Conservation (phyloP, 2,329 filamentous ascomycete genomes). For the Pseudocercospora macadamiae region DNA sequence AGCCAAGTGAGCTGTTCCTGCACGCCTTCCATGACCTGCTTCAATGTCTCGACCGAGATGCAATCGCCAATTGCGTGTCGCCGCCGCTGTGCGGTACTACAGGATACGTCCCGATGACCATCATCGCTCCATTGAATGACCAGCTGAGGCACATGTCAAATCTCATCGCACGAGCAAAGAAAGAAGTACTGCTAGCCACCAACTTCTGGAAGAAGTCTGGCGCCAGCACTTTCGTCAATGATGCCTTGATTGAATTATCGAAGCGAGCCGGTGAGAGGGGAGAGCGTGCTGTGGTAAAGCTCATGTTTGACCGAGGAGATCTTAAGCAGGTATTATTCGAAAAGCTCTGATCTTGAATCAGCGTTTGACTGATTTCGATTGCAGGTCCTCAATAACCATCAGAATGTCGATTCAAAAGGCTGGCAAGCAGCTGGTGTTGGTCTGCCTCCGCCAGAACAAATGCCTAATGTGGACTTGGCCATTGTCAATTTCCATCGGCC, state of each 20-base stretch:
- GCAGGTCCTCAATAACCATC: slow-evolving; percentile 64
- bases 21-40: slow-evolving; percentile 69
- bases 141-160: slow-evolving; percentile 76
- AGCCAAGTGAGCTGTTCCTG: slow-evolving; percentile 70
- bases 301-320: slow-evolving; percentile 75
- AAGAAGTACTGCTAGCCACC: slow-evolving; percentile 73
- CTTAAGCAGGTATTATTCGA: slow-evolving; percentile 57
- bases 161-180: slow-evolving; percentile 71
- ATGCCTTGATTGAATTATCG: slow-evolving; percentile 71
- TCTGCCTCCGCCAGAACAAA: slow-evolving; percentile 65
- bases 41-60: slow-evolving; percentile 56
- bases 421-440: slow-evolving; percentile 60
- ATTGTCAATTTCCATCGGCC: slow-evolving; percentile 74
- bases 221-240: slow-evolving; percentile 67
- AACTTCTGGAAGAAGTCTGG: slow-evolving; percentile 75
- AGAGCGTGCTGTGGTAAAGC: slow-evolving; percentile 65
- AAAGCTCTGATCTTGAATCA: background rate
- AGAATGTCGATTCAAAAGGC: slow-evolving; percentile 59
- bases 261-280: slow-evolving; percentile 62
- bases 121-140: slow-evolving; percentile 71
- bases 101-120: slow-evolving; percentile 67
- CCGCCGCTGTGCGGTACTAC: slow-evolving; percentile 63
- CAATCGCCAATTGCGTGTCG: slow-evolving; percentile 57
- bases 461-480: slow-evolving; percentile 71
- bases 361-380: slow-evolving; percentile 4